Conservation (phyloP, 345 rosid species). For the Salix brachista region DNA sequence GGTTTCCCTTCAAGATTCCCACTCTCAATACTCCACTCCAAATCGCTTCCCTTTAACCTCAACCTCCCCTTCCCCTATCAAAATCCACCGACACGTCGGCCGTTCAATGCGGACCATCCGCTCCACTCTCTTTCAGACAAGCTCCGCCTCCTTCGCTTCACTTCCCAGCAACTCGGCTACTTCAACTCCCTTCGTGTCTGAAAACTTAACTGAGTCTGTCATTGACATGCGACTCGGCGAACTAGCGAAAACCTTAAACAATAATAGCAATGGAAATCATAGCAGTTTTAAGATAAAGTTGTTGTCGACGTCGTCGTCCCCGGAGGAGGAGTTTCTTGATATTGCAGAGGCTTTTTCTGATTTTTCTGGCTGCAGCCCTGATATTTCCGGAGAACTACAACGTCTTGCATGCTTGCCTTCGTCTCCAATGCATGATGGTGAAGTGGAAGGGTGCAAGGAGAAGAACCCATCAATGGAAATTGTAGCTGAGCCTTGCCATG, state of each 20-base stretch:
- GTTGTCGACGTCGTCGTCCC: slow-evolving; percentile 27
- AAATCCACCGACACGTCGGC: slow-evolving; percentile 54
- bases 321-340: slow-evolving; percentile 55
- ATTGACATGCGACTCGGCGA: slow-evolving; percentile 87
- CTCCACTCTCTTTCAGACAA: slow-evolving; percentile 52
- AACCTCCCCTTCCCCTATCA: slow-evolving; percentile 36
- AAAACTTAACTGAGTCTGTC: slow-evolving; percentile 74
- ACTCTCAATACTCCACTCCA: slow-evolving; percentile 36
- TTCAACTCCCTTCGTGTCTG: slow-evolving; percentile 45
- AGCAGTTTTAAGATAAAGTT: slow-evolving; percentile 18
- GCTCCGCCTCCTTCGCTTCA: slow-evolving; percentile 35
- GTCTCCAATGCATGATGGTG: slow-evolving; percentile 19
- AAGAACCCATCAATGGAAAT: slow-evolving; percentile 1
- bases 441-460: not conserved
- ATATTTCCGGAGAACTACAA: slow-evolving; percentile 89
- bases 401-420: slow-evolving; percentile 77
- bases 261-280: slow-evolving; percentile 10
- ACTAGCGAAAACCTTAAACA: slow-evolving; percentile 49
- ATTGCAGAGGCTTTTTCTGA: slow-evolving; percentile 80
- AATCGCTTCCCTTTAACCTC: slow-evolving; percentile 54
- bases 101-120: slow-evolving; percentile 93
- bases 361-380: slow-evolving; percentile 80
- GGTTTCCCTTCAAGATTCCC: slow-evolving; percentile 77
- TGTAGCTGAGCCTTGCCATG: slow-evolving; percentile 71
- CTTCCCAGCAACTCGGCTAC: slow-evolving; percentile 26